These are phyloP conservation scores for Candida sp. DNA, from an alignment of 1,139 yeast genomes.

Conservation along the genomic window DNA sequence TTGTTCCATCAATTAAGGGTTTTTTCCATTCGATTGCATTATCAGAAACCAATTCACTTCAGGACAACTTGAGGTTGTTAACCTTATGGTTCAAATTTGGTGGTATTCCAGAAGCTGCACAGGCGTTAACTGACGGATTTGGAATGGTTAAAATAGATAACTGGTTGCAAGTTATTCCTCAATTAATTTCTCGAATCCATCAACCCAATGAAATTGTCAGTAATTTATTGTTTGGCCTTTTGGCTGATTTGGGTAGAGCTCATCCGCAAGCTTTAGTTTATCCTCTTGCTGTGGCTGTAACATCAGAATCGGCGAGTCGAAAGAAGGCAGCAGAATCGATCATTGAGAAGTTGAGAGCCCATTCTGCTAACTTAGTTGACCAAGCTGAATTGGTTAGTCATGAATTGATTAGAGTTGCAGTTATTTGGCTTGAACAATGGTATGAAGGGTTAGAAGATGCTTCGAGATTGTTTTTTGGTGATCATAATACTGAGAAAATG, in stretches of 20 bases:
- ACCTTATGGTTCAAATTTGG: conserved; percentile 97
- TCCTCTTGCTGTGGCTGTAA: conserved; percentile 94
- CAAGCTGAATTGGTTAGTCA: conserved; percentile 94
- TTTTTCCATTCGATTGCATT: conserved; percentile 93
- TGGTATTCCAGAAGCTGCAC: conserved; percentile 87
- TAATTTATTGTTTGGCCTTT: conserved; percentile 70
- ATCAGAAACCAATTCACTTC: conserved; percentile 82
- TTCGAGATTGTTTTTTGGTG: conserved; percentile 89
- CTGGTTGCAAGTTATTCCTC: conserved; percentile 96
- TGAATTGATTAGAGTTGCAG: conserved; percentile 92
- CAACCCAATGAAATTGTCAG: conserved; percentile 90
- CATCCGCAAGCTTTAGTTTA: conserved; percentile 97
- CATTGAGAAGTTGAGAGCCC: conserved; percentile 88
- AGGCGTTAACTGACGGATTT: conserved; percentile 89
- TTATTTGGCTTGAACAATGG: conserved; percentile 98
- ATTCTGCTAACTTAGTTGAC: conserved; percentile 79
- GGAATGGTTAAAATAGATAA: conserved; percentile 86
- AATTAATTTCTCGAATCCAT: conserved; percentile 92
- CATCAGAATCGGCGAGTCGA: conserved; percentile 86
- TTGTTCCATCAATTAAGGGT: conserved; percentile 91
- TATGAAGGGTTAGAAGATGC: conserved; percentile 98
- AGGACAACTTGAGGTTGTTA: conserved; percentile 84
- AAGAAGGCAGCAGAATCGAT: conserved; percentile 91
- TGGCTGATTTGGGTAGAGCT: conserved; percentile 87
- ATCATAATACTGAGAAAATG: conserved; percentile 94